Base-by-base conservation (phyloP, 2,329 filamentous ascomycete species). In the Coniochaeta sp. region DNA sequence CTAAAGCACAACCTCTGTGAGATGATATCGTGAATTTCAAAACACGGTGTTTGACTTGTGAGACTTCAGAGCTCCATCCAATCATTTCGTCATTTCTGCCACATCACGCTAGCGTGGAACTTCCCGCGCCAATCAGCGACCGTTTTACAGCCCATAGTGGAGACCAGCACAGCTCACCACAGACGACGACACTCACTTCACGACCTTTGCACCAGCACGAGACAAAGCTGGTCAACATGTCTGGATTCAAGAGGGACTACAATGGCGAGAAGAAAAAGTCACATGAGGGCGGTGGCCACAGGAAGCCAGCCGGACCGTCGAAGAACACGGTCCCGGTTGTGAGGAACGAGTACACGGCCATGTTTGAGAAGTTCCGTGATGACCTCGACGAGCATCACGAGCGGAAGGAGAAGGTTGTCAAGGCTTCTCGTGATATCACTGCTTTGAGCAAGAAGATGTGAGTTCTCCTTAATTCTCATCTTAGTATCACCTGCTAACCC, bases 371-470 rank as follows among this genome's bases (percentile, higher is more conserved):
- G 7, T 96, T 97, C 67, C 86, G 91, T 49, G 78, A 86, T 62
- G 91, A 96, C 70, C 77, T 99, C 26, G 94, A 99, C 64, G 83
- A 94, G 70, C 92, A 97, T 66, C 89, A 99, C 68, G 94, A 97
- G 69, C 85, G 94, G 14, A 81, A 91, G 52, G 91, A 96, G 72
- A 82, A 87, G 50, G 83, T 96, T 59, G 88, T 95, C 64, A 99
- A 97, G 73, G 86, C 85, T 2, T 95, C 89, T 8, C 78, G 92
- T 56, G 94, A 99, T 67, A 88, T 99, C 53, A 99, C 94, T 6
- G 91, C 90, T 0, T 76, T 91, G 51, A 96, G 90, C 70, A 99
- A 99, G 77, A 99, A 97, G 73, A 95, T 97, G 91, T 95, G 70
- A 71, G 77, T 58, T 22, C 3, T 46, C 9, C 26, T 24, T 3